Evolutionary conservation across 2,329 filamentous ascomycete species (phyloP).

Genomic region (Peltaster fructicola): DNA sequence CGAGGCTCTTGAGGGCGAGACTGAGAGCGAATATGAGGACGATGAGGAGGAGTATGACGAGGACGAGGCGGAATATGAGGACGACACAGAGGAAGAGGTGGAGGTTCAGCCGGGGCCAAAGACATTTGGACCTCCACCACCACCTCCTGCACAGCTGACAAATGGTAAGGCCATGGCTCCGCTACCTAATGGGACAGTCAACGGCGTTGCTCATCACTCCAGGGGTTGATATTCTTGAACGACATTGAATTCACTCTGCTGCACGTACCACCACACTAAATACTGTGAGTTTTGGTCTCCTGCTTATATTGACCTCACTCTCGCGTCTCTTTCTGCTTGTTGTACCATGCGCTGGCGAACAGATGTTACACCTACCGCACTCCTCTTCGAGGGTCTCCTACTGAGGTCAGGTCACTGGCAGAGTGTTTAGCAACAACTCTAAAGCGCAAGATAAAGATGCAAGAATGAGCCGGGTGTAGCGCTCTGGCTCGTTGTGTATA

Average conservation of each 20-base stretch:
- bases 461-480: conserved; percentile 2
- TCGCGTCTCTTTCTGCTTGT: not conserved
- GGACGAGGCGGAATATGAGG: conserved; percentile 48
- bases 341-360: not conserved
- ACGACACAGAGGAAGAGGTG: conserved; percentile 40
- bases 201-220: conserved; percentile 5
- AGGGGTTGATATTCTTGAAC: not conserved
- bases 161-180: conserved; percentile 9
- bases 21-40: conserved; percentile 49
- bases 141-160: conserved; percentile 28
- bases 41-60: conserved; percentile 38
- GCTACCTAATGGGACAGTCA: conserved; percentile 11
- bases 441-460: conserved; percentile 5
- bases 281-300: no score
- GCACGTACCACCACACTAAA: not conserved
- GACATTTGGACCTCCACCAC: conserved; percentile 29
- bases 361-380: not conserved
- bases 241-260: not conserved
- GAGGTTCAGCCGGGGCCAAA: conserved; percentile 9
- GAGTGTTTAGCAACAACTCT: conserved; percentile 4
- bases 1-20: conserved; percentile 27
- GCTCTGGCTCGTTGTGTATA: not conserved
- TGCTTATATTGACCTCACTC: no score
- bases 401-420: no score
- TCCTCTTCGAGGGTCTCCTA: not conserved